phyloP scores from a whole-genome alignment of 768 basidiomycete species.

The Naganishia kalamii region DNA sequence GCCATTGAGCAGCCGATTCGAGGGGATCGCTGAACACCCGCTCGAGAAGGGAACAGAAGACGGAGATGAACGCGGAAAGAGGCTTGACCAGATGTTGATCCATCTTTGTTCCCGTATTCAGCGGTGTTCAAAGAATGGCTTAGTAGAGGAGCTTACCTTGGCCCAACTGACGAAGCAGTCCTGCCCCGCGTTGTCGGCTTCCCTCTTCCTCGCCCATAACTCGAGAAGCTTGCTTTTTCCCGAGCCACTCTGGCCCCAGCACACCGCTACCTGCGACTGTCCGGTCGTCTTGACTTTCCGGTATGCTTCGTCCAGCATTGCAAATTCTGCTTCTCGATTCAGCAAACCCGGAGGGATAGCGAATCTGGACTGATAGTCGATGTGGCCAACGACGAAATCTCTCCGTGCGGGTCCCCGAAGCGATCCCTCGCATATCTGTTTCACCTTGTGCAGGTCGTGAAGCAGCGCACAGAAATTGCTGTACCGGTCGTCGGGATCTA shows the following conservation, averaged over 20 bases:
- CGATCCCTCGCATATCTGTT: conserved; percentile 22
- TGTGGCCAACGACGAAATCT: conserved; percentile 16
- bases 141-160: conserved; percentile 2
- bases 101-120: conserved; percentile 24
- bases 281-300: conserved; percentile 3
- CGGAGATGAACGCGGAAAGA: conserved; percentile 47
- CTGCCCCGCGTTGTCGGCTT: conserved; percentile 7
- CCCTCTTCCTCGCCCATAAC: conserved; percentile 17
- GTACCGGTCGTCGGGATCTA: conserved; percentile 37
- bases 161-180: conserved; percentile 23
- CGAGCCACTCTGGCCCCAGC: conserved; percentile 16
- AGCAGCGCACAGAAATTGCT: conserved; percentile 27
- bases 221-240: conserved; percentile 21
- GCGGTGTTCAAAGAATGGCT: too few relatives aligned
- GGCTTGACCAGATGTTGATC: conserved; percentile 64
- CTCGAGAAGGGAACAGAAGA: conserved; percentile 37
- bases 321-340: conserved; percentile 15
- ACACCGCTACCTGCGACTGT: conserved; percentile 6
- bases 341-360: background rate
- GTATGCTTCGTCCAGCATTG: conserved; percentile 14
- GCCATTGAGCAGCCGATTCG: conserved; percentile 32
- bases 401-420: background rate
- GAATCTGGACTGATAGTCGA: conserved; percentile 11
- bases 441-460: conserved; percentile 33
- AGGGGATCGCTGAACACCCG: conserved; percentile 37